Percentiles rank a stretch among this genome's conserved stretches.
phyloP scores from a whole-genome alignment of 116 monocot species.

The Cymodocea nodosa region DNA sequence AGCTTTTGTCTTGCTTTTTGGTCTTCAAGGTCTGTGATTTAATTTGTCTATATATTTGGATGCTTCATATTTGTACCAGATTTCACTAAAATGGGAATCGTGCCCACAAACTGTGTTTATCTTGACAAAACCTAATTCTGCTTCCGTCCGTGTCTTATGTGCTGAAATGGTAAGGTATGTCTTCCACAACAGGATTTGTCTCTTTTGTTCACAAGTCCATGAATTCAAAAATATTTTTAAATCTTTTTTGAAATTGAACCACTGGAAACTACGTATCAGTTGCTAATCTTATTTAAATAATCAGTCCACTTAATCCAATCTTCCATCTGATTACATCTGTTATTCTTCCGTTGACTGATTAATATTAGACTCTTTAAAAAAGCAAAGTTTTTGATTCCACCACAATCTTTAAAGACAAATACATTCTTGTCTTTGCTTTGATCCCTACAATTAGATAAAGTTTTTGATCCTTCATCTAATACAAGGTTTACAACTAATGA shows the following conservation, averaged over 20 bases:
- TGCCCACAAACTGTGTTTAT: slow-evolving; percentile 81
- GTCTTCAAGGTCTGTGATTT: neutral
- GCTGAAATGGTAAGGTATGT: slow-evolving; percentile 85
- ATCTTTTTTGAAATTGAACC: no score
- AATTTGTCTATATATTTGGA: neutral
- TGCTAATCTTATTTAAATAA: no score
- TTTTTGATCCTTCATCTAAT: no score
- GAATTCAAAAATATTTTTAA: neutral
- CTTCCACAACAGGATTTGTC: neutral
- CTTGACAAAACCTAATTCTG: slow-evolving; percentile 91
- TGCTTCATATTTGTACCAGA: slow-evolving; percentile 22
- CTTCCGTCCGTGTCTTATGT: slow-evolving; percentile 53
- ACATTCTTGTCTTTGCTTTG: no score
- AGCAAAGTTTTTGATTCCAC: no score
- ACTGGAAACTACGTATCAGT: no score
- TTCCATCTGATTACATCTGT: no score
- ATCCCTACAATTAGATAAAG: no score
- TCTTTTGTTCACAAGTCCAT: neutral
- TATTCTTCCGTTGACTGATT: no score
- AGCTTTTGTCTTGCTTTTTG: neutral
- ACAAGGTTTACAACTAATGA: no score
- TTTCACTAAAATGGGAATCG: slow-evolving; percentile 95
- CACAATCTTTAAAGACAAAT: no score
- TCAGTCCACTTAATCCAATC: no score
- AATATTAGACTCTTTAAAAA: neutral